These are phyloP conservation scores for Dendrocalamus latiflorus DNA, from an alignment of 202 grass and related monocot species.

Conservation along the genomic window DNA sequence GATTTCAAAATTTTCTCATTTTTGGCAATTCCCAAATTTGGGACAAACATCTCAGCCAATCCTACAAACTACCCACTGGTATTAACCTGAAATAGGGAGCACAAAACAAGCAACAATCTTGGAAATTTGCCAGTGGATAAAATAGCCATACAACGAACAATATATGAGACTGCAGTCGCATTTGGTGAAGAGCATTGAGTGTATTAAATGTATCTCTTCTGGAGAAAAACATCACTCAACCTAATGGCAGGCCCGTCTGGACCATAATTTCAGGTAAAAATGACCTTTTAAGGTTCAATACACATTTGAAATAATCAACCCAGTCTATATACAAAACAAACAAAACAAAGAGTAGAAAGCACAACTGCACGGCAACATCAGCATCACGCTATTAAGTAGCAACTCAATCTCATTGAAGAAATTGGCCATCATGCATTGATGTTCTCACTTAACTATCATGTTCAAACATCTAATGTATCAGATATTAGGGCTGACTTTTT, in stretches of 20 bases:
- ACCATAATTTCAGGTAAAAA: slow-evolving; percentile 13
- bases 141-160: neutral
- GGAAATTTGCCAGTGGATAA: neutral
- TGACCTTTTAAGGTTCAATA: neutral
- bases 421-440: neutral
- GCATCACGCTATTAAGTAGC: neutral
- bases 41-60: slow-evolving; percentile 82
- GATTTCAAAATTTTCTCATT: too few relatives aligned
- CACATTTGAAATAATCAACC: neutral
- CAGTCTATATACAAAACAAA: slow-evolving; percentile 1
- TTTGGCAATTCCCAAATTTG: too few relatives aligned
- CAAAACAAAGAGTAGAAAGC: neutral
- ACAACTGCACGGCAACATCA: neutral
- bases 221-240: neutral
- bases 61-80: slow-evolving; percentile 75
- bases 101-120: neutral
- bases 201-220: slow-evolving; percentile 6
- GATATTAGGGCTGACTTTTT: neutral
- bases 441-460: neutral
- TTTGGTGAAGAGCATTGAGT: neutral
- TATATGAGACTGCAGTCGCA: neutral
- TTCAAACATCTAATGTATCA: slow-evolving; percentile 16
- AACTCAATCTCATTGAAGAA: neutral
- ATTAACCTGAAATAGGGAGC: slow-evolving; percentile 64
- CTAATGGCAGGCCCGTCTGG: neutral